phyloP scores from a whole-genome alignment of 257 asterid genomes.

The Hygrophila difformis region DNA sequence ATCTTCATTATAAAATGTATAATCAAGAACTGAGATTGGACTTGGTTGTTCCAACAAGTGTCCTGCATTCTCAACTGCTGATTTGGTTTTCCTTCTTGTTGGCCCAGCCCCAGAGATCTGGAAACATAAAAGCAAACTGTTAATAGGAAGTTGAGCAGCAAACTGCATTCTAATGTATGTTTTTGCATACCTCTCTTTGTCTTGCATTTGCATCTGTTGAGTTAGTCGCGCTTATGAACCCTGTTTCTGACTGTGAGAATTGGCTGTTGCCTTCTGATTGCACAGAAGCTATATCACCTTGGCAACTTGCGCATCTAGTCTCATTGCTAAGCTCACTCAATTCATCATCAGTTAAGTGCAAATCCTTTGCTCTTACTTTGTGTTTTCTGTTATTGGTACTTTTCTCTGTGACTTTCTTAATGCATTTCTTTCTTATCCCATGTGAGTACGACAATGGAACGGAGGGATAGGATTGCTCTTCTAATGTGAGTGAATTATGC shows the following conservation, averaged over 20 bases:
- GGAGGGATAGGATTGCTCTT: constrained; percentile 27
- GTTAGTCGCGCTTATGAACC: constrained; percentile 34
- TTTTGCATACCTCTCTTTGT: constrained; percentile 30
- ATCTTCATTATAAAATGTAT: constrained; percentile 64
- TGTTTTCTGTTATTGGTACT: constrained; percentile 27
- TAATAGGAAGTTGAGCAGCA: constrained; percentile 11
- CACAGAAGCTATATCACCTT: constrained; percentile 57
- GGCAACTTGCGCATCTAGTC: constrained; percentile 45
- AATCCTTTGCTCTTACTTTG: constrained; percentile 30
- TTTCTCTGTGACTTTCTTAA: constrained; percentile 26
- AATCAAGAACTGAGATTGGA: constrained; percentile 88
- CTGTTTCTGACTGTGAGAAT: constrained; percentile 56
- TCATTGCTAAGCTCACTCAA: constrained; percentile 37
- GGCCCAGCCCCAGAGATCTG: constrained; percentile 46
- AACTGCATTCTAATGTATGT: constrained; percentile 23
- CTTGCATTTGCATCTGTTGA: constrained; percentile 26
- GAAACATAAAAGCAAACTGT: constrained; percentile 18
- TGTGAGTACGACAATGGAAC: constrained; percentile 29
- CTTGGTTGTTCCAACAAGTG: constrained; percentile 77
- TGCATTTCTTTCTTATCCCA: constrained; percentile 28
- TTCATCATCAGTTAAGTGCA: constrained; percentile 35
- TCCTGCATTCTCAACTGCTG: constrained; percentile 35
- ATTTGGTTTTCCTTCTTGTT: constrained; percentile 30
- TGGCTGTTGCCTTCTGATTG: constrained; percentile 64
- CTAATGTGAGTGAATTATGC: constrained; percentile 25